phyloP scores from a whole-genome alignment of 768 basidiomycete genomes.

The Mrakia gelida region DNA sequence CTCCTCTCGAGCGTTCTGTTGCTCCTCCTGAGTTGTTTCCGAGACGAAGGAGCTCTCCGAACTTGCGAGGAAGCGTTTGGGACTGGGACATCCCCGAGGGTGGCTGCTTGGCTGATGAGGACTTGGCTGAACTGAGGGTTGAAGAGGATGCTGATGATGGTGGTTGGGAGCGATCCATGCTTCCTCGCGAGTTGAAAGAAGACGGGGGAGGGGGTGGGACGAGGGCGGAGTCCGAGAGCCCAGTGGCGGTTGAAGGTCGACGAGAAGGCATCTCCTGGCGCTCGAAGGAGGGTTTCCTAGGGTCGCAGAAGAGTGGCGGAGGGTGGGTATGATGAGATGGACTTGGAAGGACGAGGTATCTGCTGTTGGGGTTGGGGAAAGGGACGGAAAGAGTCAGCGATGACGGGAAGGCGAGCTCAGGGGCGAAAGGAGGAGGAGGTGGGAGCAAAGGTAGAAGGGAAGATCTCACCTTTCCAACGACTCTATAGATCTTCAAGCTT shows the following conservation, averaged over 20 bases:
- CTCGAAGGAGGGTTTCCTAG: too few relatives aligned
- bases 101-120: not conserved
- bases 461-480: too few relatives aligned
- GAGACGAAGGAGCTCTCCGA: conserved; percentile 2
- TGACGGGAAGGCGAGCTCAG: too few relatives aligned
- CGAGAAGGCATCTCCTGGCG: too few relatives aligned
- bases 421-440: too few relatives aligned
- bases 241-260: not conserved
- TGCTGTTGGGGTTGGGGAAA: too few relatives aligned
- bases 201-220: conserved; percentile 1
- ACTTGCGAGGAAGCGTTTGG: conserved; percentile 14
- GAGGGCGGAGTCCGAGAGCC: conserved; percentile 6
- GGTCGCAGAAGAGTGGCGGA: too few relatives aligned
- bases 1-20: not conserved
- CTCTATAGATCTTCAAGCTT: too few relatives aligned
- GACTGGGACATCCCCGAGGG: not conserved
- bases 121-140: not conserved
- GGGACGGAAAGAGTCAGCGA: too few relatives aligned
- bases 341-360: too few relatives aligned
- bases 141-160: not conserved
- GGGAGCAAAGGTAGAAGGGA: too few relatives aligned
- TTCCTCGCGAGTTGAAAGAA: not conserved
- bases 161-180: not conserved
- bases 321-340: too few relatives aligned
- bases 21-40: not conserved